phyloP scores from a whole-genome alignment of 768 basidiomycete genomes.

The Rhizopogon salebrosus region DNA sequence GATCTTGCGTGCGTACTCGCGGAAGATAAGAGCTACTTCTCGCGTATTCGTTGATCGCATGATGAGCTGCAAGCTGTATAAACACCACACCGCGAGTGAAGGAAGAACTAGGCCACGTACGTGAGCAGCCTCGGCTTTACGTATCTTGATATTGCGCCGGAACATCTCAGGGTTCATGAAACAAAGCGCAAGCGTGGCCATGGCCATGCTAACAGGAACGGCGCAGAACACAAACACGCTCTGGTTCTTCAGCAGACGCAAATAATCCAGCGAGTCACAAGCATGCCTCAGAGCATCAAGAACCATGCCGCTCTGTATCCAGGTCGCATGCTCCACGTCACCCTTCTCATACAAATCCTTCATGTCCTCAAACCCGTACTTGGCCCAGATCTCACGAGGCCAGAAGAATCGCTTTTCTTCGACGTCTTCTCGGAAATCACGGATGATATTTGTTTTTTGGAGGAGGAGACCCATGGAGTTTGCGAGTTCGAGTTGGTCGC shows the following conservation, averaged over 20 bases:
- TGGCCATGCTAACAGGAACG: conserved; percentile 91
- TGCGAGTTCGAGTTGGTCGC: conserved; percentile 76
- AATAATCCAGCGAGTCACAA: conserved; percentile 84
- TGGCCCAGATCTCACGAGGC: conserved; percentile 90
- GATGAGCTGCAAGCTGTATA: conserved; percentile 57
- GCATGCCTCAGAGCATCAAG: conserved; percentile 83
- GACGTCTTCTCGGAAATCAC: conserved; percentile 90
- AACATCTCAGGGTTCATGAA: conserved; percentile 92
- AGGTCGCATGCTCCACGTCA: conserved; percentile 61
- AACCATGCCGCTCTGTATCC: conserved; percentile 85
- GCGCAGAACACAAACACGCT: conserved; percentile 95
- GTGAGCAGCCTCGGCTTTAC: conserved; percentile 82
- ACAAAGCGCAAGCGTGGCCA: conserved; percentile 87
- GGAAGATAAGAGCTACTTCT: conserved; percentile 87
- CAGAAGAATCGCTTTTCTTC: conserved; percentile 87
- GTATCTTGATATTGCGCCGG: conserved; percentile 87
- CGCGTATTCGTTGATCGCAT: conserved; percentile 89
- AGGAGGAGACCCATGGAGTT: conserved; percentile 95
- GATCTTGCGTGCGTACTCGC: conserved; percentile 73
- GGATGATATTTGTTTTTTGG: conserved; percentile 98
- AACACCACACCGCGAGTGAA: background rate
- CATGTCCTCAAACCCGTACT: conserved; percentile 69
- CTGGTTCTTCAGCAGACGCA: conserved; percentile 82
- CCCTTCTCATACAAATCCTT: conserved; percentile 58
- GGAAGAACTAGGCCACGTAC: conserved; percentile 38